Conservation (phyloP, 352 stramenopile species). For the Pythium biforme region DNA sequence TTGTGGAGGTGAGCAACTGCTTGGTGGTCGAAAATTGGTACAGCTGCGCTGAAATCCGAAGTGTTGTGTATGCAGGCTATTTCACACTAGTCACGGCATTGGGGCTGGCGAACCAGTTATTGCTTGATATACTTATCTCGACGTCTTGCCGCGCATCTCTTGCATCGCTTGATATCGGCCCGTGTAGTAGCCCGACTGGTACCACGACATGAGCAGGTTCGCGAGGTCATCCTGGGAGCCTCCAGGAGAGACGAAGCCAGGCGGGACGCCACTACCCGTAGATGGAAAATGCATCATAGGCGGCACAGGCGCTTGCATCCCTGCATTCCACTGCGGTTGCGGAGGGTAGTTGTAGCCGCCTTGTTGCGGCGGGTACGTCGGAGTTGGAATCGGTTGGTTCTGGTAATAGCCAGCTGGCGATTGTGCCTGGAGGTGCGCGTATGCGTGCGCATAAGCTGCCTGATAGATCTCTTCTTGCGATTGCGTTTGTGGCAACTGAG, state of each 20-base stretch:
- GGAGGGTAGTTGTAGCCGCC: conserved; percentile 1
- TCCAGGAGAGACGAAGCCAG: not conserved
- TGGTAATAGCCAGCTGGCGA: conserved; percentile 27
- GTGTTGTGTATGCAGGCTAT: not conserved
- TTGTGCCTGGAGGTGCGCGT: conserved; percentile 60
- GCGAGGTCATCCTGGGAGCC: conserved; percentile 49
- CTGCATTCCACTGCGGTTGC: not conserved
- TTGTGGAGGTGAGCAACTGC: conserved; percentile 15
- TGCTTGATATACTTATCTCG: conserved; percentile 13
- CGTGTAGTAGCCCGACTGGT: conserved; percentile 83
- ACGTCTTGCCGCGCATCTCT: conserved; percentile 43
- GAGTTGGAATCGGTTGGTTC: conserved; percentile 2
- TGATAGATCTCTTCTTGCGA: conserved; percentile 51
- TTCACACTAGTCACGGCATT: conserved; percentile 18
- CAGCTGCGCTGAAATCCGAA: not conserved
- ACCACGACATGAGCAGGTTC: conserved; percentile 80
- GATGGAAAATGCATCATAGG: conserved; percentile 19
- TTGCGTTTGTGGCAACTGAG: not conserved
- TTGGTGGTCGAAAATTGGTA: not conserved
- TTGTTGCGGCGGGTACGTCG: not conserved
- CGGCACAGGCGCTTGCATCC: conserved; percentile 1
- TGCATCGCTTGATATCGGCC: conserved; percentile 76
- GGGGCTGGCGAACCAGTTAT: not conserved
- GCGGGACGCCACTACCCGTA: not conserved
- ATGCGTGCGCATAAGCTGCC: conserved; percentile 64